A percentile compares a stretch with the other conserved stretches of the same genome.
Conservation (phyloP, 176 grass and related monocot species). For the Zizania latifolia region DNA sequence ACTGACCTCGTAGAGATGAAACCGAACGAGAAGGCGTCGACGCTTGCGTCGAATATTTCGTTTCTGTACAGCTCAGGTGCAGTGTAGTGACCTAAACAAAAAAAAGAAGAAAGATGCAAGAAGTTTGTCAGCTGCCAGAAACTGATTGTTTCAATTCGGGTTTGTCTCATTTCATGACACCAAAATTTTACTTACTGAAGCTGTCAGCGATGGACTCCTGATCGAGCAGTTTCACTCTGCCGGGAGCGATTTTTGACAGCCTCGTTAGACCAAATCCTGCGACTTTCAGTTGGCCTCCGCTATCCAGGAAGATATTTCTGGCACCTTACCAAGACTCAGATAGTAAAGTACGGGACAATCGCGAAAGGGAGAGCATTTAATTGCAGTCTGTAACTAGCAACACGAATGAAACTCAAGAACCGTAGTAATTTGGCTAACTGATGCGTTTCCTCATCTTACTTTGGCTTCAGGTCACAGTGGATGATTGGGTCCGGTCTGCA, state of each 20-base stretch:
- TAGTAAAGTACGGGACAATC: constrained; percentile 58
- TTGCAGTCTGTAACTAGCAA: constrained; percentile 3
- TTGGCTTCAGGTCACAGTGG: constrained; percentile 94
- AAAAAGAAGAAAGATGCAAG: not conserved
- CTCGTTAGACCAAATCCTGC: constrained; percentile 64
- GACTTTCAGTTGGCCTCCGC: constrained; percentile 71
- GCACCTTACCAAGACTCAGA: constrained; percentile 95
- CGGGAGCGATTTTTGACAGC: constrained; percentile 43
- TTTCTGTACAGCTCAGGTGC: constrained; percentile 82
- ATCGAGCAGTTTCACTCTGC: constrained; percentile 57
- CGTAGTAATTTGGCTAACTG: too few species aligned
- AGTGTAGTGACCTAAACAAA: constrained; percentile 54
- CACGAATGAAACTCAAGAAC: not conserved
- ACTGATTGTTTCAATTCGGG: not conserved
- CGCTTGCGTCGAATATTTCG: constrained; percentile 60
- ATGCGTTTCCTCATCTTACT: constrained; percentile 87
- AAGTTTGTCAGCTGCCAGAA: not conserved
- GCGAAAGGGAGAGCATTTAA: not conserved
- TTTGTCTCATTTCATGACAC: not conserved
- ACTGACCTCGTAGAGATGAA: constrained; percentile 88
- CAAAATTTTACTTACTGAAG: constrained; percentile 56
- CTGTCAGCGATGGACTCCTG: constrained; percentile 39
- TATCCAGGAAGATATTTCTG: constrained; percentile 99
- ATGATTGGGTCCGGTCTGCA: constrained; percentile 94
- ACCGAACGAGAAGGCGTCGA: constrained; percentile 81